Base-by-base conservation (phyloP, 805 yeast genomes). In the Peterozyma xylosa region DNA sequence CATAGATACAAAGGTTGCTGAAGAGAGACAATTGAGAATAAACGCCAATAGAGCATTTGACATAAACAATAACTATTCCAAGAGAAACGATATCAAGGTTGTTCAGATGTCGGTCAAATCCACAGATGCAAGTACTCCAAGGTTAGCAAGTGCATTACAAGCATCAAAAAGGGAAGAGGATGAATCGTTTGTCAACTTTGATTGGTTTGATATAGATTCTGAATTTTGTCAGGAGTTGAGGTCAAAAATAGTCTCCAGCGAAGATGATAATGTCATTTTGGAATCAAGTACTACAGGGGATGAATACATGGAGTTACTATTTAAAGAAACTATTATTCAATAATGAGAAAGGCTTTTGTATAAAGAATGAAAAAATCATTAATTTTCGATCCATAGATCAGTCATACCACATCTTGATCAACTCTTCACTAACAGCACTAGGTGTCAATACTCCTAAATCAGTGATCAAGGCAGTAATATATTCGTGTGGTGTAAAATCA, bases 371-470 rank as follows among this genome's bases (percentile, higher is more conserved):
- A 32, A 14, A 4, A 32, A 32, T 11, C 13, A 32, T 32, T 32
- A 13, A 32, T 14, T 32, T 32, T 9, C 15, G 7, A 21, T 21
- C 4, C 27, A 21, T 21, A 21, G 27, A 21, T 21, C 27, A 90
- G 63, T 90, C 97, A 57, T 89, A 90, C 97, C 97, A 93, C 80
- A 93, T 88, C 66, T 93, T 93, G 60, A 93, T 93, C 63, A 93
- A 74, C 66, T 93, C 99, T 62, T 93, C 99, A n/a, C 96, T 84
- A 16, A 93, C 99, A 0, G 98, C 98, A 48, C 96, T 84, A 11
- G 99, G 96, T 6, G 99, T 93, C 52, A 93, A 72, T 1, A 93
- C 97, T 14, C 99, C 99, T 50, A 93, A 70, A 61, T 93, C 99
- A 3, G 99, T 91, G 47, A 93, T 88, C 52, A 93, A 73, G 3